Base-by-base conservation (phyloP, 495 filamentous ascomycete species). In the Apiosordaria backusii region DNA sequence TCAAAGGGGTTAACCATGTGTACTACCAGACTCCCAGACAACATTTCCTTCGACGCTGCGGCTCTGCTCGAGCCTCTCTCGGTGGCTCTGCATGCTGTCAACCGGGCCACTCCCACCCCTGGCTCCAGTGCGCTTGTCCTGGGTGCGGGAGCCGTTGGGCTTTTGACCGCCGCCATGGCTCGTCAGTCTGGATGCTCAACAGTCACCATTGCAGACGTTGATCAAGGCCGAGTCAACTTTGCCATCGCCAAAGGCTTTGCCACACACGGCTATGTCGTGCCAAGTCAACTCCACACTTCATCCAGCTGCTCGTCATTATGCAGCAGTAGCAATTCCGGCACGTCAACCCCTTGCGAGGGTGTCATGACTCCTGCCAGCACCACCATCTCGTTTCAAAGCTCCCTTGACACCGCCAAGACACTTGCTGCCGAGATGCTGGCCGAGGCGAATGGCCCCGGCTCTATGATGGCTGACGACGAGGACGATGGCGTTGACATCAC, bases 21-120 rank as follows among this genome's bases (percentile, higher is more conserved):
- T 27, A 25, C 69, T 78, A 69, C 71, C 65, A 87, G 85, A 65
- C 85, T 97, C 13, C 92, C 93, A 0, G 84, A 88, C 1, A 76
- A 78, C 50, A 82, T 96, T 18, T 89, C 89, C 1, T 89, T 89
- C 58, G 88, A 88, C 24, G 84, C 88, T 10, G 93, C 92, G 60
- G 92, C 93, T 1, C 79, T 97, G 1, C 82, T 96, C 4, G 93
- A 97, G 72, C 93, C 93, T 0, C 79, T 97, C 1, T 88, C 90
- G 0, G 93, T 97, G 21, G 92, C 89, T 26, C 85, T 97, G 50
- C 93, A 97, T 76, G 91, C 91, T 16, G 84, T 91, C 55, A 88
- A 88, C 40, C 85, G 92, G 26, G 82, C 83, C 22, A 71, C 61
- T 23, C 81, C 82, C 3, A 62, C 71, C 13, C 83, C 79, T 1